These are phyloP conservation scores for Trifolium pratense DNA, from an alignment of 306 rosid genomes.

Conservation along the genomic window DNA sequence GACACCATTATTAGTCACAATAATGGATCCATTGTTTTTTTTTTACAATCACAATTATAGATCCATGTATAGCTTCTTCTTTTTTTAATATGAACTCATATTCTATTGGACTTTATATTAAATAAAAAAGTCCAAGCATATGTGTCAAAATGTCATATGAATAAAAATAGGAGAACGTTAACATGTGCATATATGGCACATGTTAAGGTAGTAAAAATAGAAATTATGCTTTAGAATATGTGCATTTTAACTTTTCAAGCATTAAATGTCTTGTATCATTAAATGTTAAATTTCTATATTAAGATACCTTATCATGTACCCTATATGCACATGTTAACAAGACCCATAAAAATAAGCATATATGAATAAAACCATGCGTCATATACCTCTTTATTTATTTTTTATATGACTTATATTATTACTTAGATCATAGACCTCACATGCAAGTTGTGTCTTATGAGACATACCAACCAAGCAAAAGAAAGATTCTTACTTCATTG, in stretches of 20 bases:
- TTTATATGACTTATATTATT: not conserved
- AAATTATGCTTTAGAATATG: no score
- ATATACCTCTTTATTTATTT: not conserved
- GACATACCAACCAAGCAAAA: conserved; percentile 31
- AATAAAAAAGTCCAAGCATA: conserved; percentile 21
- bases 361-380: conserved; percentile 24
- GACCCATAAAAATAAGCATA: not conserved
- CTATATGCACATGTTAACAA: conserved; percentile 34
- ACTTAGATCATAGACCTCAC: conserved; percentile 41
- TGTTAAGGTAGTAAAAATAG: no score
- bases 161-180: no score
- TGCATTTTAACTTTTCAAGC: no score
- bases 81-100: not conserved
- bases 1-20: not conserved
- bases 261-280: no score
- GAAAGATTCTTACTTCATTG: conserved; percentile 45
- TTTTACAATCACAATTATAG: not conserved
- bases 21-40: not conserved
- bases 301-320: no score
- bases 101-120: not conserved
- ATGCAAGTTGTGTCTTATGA: conserved; percentile 39
- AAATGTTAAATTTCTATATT: no score
- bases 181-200: no score
- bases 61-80: not conserved
- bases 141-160: conserved; percentile 13